Conservation (phyloP, 1,139 yeast genomes). For the Scheffersomyces lignicola region DNA sequence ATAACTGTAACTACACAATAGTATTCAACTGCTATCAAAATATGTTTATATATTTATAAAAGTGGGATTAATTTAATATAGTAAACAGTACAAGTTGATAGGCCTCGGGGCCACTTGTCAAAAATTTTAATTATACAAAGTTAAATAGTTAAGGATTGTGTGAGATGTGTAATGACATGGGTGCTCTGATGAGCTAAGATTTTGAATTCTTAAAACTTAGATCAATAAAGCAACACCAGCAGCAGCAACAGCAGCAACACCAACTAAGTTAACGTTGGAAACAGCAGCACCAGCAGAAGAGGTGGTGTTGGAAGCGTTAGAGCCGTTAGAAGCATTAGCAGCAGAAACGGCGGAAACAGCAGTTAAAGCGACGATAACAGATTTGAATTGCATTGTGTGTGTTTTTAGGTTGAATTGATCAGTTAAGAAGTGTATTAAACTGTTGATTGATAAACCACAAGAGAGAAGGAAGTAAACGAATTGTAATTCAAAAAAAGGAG, state of each 20-base stretch:
- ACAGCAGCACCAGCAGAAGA: conserved; percentile 25
- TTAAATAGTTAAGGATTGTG: not conserved
- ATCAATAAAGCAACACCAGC: conserved; percentile 48
- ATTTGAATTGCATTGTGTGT: conserved; percentile 41
- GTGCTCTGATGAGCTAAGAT: too few relatives aligned
- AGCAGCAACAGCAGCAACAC: conserved; percentile 45
- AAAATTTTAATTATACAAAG: conserved; percentile 1
- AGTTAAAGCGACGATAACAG: conserved; percentile 44
- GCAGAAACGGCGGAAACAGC: conserved; percentile 45
- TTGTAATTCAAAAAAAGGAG: not conserved
- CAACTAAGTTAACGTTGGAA: conserved; percentile 27
- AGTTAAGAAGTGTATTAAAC: too few relatives aligned
- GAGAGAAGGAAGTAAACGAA: conserved; percentile 1
- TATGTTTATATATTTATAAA: not conserved
- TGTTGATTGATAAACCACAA: conserved; percentile 1
- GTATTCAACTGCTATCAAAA: too few relatives aligned
- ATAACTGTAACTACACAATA: too few relatives aligned
- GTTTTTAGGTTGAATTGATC: conserved; percentile 12
- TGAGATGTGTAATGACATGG: too few relatives aligned
- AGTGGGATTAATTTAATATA: not conserved
- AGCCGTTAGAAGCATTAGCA: conserved; percentile 33
- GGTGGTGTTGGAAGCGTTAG: conserved; percentile 22
- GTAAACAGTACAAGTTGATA: too few relatives aligned
- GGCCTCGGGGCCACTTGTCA: too few relatives aligned
- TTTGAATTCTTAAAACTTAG: conserved; percentile 22